Evolutionary conservation across 257 asterid genomes (phyloP).

Genomic region (Penstemon newberryi): DNA sequence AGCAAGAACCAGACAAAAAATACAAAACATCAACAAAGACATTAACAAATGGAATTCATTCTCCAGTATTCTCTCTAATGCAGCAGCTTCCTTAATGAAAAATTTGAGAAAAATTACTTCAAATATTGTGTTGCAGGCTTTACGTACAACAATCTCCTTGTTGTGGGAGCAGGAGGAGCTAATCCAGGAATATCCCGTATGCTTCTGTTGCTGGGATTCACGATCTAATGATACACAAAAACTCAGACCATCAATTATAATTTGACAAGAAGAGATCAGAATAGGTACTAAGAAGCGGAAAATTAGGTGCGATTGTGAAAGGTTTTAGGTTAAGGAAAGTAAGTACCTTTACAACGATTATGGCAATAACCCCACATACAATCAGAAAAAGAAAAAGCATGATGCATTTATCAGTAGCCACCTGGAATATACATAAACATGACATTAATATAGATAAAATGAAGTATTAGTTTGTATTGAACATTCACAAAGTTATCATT

Average conservation of each 20-base stretch:
- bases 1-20: constrained; percentile 24
- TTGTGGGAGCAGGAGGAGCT: constrained; percentile 91
- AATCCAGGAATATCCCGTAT: constrained; percentile 93
- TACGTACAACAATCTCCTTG: constrained; percentile 72
- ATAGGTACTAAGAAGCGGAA: not conserved
- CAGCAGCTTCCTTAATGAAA: constrained; percentile 20
- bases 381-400: constrained; percentile 85
- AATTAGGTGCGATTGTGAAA: not conserved
- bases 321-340: constrained; percentile 18
- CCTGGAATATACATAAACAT: constrained; percentile 49
- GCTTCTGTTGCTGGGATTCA: constrained; percentile 79
- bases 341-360: constrained; percentile 84
- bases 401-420: constrained; percentile 95
- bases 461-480: not conserved
- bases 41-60: not conserved
- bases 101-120: constrained; percentile 31
- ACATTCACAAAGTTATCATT: too few species aligned
- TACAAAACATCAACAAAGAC: constrained; percentile 20
- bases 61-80: not conserved
- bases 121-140: constrained; percentile 35
- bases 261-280: constrained; percentile 5
- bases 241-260: constrained; percentile 25
- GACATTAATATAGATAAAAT: constrained; percentile 4
- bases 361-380: constrained; percentile 87
- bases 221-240: constrained; percentile 50